phyloP scores from a whole-genome alignment of 2,329 filamentous ascomycete genomes.

The Colletotrichum camelliae region DNA sequence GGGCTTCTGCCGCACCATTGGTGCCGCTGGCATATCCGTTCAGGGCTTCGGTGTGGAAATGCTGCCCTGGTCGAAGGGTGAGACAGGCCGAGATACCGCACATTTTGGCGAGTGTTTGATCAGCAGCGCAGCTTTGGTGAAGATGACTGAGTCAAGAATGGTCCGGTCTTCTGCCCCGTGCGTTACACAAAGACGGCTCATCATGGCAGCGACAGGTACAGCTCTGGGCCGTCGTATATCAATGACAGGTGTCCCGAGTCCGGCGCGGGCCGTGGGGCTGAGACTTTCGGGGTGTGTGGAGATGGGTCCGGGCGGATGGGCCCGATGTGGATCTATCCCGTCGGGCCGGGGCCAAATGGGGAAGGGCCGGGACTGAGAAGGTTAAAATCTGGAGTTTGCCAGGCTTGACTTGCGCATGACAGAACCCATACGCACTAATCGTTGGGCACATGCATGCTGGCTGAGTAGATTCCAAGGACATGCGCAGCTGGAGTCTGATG shows the following conservation, averaged over 20 bases:
- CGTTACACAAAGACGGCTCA: neutral
- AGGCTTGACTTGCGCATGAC: neutral
- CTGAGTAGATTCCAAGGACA: accelerated
- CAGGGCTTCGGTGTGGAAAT: neutral
- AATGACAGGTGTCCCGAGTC: neutral
- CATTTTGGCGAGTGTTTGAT: neutral
- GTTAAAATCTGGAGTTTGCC: neutral
- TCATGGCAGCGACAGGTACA: neutral
- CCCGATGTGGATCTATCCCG: neutral
- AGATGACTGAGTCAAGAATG: neutral
- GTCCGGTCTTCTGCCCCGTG: neutral
- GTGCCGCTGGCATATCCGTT: neutral
- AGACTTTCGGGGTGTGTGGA: neutral
- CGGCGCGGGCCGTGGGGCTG: neutral
- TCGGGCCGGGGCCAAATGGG: neutral
- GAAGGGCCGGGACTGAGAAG: neutral
- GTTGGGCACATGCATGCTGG: neutral
- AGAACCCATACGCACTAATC: neutral
- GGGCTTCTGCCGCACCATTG: neutral
- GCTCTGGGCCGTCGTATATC: neutral
- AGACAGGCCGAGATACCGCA: conserved; percentile 9
- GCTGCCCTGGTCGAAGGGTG: neutral
- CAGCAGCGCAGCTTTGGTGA: neutral
- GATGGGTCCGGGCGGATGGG: neutral
- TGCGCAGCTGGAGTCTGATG: too few relatives aligned